A percentile compares a stretch with the other conserved stretches of the same genome.
These are phyloP conservation scores for Ceratocystiopsis sp. DNA, from an alignment of 2,329 filamentous ascomycete species.

Conservation along the genomic window DNA sequence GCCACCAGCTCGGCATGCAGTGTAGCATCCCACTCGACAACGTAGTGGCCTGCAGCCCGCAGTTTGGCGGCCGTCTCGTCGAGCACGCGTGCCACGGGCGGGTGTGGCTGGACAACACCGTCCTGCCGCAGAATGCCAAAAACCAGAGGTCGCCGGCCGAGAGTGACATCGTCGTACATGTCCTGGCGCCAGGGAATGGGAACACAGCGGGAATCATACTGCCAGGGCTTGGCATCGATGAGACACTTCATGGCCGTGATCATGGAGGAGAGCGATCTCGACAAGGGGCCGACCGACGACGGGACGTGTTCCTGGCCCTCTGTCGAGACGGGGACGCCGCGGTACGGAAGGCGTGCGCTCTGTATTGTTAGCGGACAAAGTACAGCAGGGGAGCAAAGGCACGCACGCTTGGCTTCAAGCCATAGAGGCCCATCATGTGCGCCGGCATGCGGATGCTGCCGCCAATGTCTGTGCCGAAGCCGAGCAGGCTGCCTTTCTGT, in stretches of 20 bases:
- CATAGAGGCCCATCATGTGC: constrained; percentile 17
- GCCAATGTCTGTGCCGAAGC: constrained; percentile 25
- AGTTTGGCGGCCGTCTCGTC: constrained; percentile 25
- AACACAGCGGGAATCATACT: constrained; percentile 45
- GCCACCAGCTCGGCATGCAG: constrained; percentile 31
- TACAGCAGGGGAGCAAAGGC: constrained; percentile 21
- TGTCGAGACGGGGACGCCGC: constrained; percentile 24
- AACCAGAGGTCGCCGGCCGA: not conserved
- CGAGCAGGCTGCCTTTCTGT: constrained; percentile 23
- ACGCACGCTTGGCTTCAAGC: constrained; percentile 14
- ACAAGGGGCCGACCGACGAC: constrained; percentile 48
- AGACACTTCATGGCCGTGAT: constrained; percentile 34
- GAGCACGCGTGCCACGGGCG: constrained; percentile 39
- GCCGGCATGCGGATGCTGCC: constrained; percentile 15
- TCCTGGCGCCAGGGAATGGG: constrained; percentile 37
- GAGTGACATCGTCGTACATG: constrained; percentile 22
- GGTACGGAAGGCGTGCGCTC: constrained; percentile 33
- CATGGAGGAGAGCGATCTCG: constrained; percentile 35
- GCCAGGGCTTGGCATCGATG: constrained; percentile 43
- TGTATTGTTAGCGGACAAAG: constrained; percentile 21
- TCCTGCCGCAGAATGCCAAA: constrained; percentile 6
- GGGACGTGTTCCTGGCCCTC: constrained; percentile 8
- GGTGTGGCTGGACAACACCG: constrained; percentile 32
- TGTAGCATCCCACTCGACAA: constrained; percentile 33
- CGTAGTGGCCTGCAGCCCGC: constrained; percentile 29